Evolutionary conservation across 805 yeast genomes (phyloP), one percentile per base, ranked within the genome.

Genomic region (Metschnikowia similis): DNA sequence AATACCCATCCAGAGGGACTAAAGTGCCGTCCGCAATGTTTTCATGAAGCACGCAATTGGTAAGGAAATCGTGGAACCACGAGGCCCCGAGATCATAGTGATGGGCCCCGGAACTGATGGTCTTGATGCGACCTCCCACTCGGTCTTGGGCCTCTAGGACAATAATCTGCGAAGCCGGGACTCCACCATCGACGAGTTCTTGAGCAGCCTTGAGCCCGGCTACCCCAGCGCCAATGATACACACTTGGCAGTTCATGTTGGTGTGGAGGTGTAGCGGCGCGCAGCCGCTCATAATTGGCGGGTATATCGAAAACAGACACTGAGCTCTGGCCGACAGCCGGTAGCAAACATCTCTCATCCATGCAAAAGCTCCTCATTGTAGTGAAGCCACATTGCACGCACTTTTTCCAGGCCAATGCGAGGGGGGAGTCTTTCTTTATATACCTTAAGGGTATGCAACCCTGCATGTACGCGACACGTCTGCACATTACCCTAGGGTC

Each of bases 41-140:
- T 49, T 77, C 79, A 40, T 77, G 75, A 58, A 88, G 84, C 21
- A 87, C 69, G 2, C 77, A 75, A 62, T 90, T 90, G 32, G 77
- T 72, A 36, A 89, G 66, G 0, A 90, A 81, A 56, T 89, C 96
- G 62, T 90, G 97, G 61, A 87, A 87, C 97, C 97, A 90, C 4
- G 90, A 80, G 0, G 96, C 96, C 0, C 97, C 97, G n/a, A 89
- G 55, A 62, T 89, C 96, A 38, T 51, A 51, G 57, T 85, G 84
- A 2, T 67, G 60, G 28, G 59, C 50, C 2, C 65, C 64, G 7
- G 56, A 35, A n/a, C 51, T 51, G 27, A 47, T 44, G 28, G 67
- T 63, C 17, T 45, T 31, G 49, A 64, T 54, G 1, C 67, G 45
- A 13, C 67, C 67, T 8, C 67, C 67, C 17, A 61, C 35, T 1